Percentiles rank a stretch among this genome's conserved stretches.
These are phyloP conservation scores for Astrothelium subdiscretum DNA, from an alignment of 495 filamentous ascomycete species.

Conservation along the genomic window DNA sequence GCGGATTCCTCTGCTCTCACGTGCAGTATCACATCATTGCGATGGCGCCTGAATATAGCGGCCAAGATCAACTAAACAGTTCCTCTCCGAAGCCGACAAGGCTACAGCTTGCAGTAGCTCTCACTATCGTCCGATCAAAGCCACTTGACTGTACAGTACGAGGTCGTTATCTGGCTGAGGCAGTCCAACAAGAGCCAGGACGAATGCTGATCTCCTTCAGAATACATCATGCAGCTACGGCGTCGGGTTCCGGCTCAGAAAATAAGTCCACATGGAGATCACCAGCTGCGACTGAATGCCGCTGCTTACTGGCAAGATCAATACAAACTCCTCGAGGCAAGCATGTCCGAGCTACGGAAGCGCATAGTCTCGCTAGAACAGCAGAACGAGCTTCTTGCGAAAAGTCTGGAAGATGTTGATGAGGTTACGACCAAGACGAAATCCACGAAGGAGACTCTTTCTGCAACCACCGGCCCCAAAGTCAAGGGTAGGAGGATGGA, in stretches of 20 bases:
- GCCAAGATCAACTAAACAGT: neutral
- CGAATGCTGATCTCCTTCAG: neutral
- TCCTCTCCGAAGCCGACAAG: neutral
- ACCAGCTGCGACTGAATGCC: neutral
- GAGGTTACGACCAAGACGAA: neutral
- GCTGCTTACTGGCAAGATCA: slow-evolving; percentile 4
- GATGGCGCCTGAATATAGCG: neutral
- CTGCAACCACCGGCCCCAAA: neutral
- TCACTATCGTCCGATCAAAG: slow-evolving; percentile 3
- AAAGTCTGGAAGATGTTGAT: neutral
- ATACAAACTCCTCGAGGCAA: neutral
- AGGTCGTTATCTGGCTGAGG: neutral
- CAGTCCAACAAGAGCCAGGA: neutral
- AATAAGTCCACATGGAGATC: neutral
- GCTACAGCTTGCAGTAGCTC: slow-evolving; percentile 2
- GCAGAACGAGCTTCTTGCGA: neutral
- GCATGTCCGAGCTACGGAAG: neutral
- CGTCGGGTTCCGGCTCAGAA: neutral
- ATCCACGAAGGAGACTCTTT: neutral
- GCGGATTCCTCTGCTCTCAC: too few relatives aligned
- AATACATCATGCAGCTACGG: slow-evolving; percentile 1
- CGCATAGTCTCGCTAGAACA: neutral
- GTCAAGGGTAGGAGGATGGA: neutral
- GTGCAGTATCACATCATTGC: neutral
- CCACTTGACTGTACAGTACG: neutral